A percentile compares a stretch with the other conserved stretches of the same genome.
phyloP scores from a whole-genome alignment of 441 rosid species.

The Corymbia citriodora region DNA sequence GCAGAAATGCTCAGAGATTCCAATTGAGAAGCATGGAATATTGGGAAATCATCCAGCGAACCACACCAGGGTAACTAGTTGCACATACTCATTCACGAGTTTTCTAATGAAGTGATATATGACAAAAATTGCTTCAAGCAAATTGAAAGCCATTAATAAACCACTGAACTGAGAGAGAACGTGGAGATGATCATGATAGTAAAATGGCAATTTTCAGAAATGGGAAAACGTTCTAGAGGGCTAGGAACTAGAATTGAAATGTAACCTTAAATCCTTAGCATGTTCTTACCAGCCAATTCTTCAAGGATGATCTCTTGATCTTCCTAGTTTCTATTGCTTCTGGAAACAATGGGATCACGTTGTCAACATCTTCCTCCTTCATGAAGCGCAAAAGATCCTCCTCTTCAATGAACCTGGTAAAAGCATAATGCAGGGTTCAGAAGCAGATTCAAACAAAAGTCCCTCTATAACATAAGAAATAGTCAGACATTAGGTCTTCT shows the following conservation, averaged over 20 bases:
- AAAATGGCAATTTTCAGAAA: neutral
- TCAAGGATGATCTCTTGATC: conserved; percentile 34
- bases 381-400: conserved; percentile 37
- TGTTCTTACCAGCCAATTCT: conserved; percentile 35
- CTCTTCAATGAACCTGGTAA: conserved; percentile 30
- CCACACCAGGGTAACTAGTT: neutral
- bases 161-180: neutral
- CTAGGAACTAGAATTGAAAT: neutral
- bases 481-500: neutral
- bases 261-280: neutral
- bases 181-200: neutral
- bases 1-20: neutral
- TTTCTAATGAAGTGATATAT: neutral
- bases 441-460: neutral
- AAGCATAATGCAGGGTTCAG: neutral
- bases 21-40: neutral
- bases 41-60: neutral
- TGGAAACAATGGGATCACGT: conserved; percentile 24
- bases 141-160: neutral
- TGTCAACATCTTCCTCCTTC: conserved; percentile 28
- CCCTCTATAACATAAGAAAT: neutral
- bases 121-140: neutral
- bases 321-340: conserved; percentile 28
- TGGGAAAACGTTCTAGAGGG: neutral
- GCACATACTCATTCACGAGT: neutral